Conservation (phyloP, 1,284 basidiomycete species). For the Sphagnurus paluster region DNA sequence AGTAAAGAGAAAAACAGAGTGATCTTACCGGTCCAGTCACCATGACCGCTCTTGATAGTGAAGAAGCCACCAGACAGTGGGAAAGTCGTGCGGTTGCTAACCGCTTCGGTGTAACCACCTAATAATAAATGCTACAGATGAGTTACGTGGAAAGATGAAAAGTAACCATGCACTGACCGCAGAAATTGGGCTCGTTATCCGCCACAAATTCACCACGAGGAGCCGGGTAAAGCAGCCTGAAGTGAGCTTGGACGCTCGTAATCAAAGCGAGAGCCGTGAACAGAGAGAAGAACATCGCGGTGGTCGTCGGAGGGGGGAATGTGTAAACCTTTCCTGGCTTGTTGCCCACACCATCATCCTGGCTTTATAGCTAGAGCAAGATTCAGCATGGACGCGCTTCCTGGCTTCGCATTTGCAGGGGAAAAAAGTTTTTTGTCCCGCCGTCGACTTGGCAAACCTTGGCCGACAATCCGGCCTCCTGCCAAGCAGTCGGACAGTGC, state of each 20-base stretch:
- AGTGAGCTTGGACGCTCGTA: constrained; percentile 52
- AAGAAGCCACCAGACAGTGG: constrained; percentile 50
- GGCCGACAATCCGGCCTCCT: not conserved
- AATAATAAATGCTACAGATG: not conserved
- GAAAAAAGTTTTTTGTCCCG: constrained; percentile 14
- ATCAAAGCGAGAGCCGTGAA: constrained; percentile 31
- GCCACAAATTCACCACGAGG: constrained; percentile 56
- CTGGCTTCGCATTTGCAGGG: not conserved
- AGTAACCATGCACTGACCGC: constrained; percentile 34
- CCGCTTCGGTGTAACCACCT: constrained; percentile 49
- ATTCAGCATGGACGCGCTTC: not conserved
- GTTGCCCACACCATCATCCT: not conserved
- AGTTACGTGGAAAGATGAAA: not conserved
- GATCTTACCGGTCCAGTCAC: constrained; percentile 37
- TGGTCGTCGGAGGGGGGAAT: constrained; percentile 7
- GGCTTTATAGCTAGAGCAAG: constrained; percentile 3
- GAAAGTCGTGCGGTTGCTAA: constrained; percentile 51
- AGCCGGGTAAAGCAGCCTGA: constrained; percentile 57
- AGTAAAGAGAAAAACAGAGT: not conserved
- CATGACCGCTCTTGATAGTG: constrained; percentile 40
- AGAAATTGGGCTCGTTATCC: constrained; percentile 49
- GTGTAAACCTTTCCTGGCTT: not conserved
- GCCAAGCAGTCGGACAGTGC: not conserved
- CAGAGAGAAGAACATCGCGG: constrained; percentile 30
- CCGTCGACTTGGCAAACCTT: constrained; percentile 2